Evolutionary conservation across 345 rosid genomes (phyloP), one percentile per base, ranked within the genome.

Genomic region (Viola odorata): DNA sequence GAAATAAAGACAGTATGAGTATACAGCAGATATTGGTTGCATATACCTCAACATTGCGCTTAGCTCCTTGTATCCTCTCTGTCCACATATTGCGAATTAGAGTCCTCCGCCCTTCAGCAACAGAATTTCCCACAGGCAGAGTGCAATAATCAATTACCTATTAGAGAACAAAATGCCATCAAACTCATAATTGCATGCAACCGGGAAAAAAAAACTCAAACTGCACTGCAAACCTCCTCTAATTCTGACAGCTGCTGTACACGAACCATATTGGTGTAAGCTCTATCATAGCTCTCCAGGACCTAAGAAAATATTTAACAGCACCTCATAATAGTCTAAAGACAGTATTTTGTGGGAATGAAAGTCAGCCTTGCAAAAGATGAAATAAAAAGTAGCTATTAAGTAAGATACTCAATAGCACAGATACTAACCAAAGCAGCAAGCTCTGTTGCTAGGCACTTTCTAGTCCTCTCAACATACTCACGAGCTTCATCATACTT

Each of bases 1-100:
- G 32, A 23, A 23, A 23, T 23, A 23, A 23, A 23, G 32, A 23
- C 32, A 23, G 32, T 23, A 23, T 23, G 32, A 23, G 32, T 2
- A 23, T 23, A 23, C 32, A 23, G 32, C 32, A 23, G 32, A 23
- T 23, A 23, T 23, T 23, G 32, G 32, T 23, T 16, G 2, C 23
- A 62, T 70, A 51, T 85, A 90, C 99, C 95, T 94, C 99, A 73
- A 94, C 99, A 75, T 94, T 94, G 36, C 96, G 86, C 75, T 86
- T 94, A 44, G 85, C 78, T 73, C 99, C 99, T 75, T 86, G 91
- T 71, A 94, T 94, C 63, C 99, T 78, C 63, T 94, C 91, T 60
- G 96, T 86, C 99, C 99, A 94, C 99, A 94, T 94, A 75, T 88
- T 86, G 63, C 96, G 91, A 62, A 94, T 83, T 68, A 94, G 85